phyloP scores from a whole-genome alignment of 495 filamentous ascomycete genomes.

The Penicillium maclennaniae region DNA sequence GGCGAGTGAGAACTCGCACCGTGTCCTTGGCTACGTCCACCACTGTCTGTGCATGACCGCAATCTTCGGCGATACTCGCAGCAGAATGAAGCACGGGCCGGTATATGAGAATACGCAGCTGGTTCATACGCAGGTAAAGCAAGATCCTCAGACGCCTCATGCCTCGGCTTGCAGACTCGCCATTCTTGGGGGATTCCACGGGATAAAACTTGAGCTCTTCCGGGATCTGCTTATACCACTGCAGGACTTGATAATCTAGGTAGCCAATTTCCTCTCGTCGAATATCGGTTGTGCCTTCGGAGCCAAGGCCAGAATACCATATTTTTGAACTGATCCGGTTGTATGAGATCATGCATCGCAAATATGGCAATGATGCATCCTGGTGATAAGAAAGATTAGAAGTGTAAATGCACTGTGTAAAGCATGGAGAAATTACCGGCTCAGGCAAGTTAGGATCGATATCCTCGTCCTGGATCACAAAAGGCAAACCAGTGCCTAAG shows the following conservation, averaged over 20 bases:
- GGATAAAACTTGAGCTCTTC: constrained; percentile 58
- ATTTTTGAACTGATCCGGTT: constrained; percentile 73
- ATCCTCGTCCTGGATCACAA: constrained; percentile 76
- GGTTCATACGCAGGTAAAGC: constrained; percentile 69
- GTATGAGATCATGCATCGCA: constrained; percentile 75
- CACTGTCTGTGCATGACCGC: constrained; percentile 61
- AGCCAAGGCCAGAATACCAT: constrained; percentile 60
- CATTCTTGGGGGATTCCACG: constrained; percentile 41
- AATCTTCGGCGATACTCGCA: constrained; percentile 69
- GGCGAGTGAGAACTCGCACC: constrained; percentile 65
- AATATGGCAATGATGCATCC: constrained; percentile 63
- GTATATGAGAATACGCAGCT: constrained; percentile 79
- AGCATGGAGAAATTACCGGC: constrained; percentile 54
- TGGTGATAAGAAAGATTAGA: constrained; percentile 22
- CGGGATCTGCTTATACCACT: constrained; percentile 69
- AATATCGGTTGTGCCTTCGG: constrained; percentile 48
- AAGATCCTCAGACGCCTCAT: constrained; percentile 50
- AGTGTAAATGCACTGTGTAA: background rate
- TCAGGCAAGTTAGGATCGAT: constrained; percentile 74
- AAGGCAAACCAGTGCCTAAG: constrained; percentile 76
- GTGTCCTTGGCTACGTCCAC: constrained; percentile 79
- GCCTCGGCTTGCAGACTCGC: constrained; percentile 42
- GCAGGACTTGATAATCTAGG: constrained; percentile 70
- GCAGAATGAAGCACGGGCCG: constrained; percentile 76
- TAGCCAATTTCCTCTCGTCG: constrained; percentile 65